These are phyloP conservation scores for Meredithiella fracta DNA, from an alignment of 2,329 filamentous ascomycete species.

Conservation along the genomic window DNA sequence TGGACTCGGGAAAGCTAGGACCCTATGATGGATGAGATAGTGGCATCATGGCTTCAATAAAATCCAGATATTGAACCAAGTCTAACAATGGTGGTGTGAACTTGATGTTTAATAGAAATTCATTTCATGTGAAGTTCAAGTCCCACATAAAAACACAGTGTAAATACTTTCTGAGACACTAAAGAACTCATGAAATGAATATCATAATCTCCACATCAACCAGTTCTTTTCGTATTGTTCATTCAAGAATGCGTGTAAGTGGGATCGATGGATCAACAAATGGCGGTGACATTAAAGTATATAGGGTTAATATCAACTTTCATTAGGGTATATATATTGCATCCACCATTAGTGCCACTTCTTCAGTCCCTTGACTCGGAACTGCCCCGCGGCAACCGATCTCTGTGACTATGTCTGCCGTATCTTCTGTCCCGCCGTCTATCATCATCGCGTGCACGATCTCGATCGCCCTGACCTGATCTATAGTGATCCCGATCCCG, in stretches of 20 bases:
- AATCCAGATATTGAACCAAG: too few relatives aligned
- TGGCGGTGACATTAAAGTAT: not conserved
- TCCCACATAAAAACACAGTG: too few relatives aligned
- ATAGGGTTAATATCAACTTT: not conserved
- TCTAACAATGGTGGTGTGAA: too few relatives aligned
- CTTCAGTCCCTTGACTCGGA: not conserved
- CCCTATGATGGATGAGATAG: too few relatives aligned
- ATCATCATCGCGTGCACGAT: not conserved
- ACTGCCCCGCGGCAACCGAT: not conserved
- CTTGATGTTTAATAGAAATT: too few relatives aligned
- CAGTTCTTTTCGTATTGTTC: too few relatives aligned
- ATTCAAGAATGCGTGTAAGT: conserved; percentile 5
- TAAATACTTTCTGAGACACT: too few relatives aligned
- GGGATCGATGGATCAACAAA: not conserved
- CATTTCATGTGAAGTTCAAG: too few relatives aligned
- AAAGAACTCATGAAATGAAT: too few relatives aligned
- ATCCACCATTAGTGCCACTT: not conserved
- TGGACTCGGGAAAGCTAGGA: too few relatives aligned
- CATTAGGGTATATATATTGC: not conserved
- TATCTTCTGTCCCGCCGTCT: not conserved
- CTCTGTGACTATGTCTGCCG: not conserved
- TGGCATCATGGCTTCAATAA: too few relatives aligned
- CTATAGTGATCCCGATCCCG: conserved; percentile 4
- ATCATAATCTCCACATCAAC: too few relatives aligned
- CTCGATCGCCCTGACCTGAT: conserved; percentile 1